phyloP scores from a whole-genome alignment of 495 filamentous ascomycete species.

The Tirmania nivea region DNA sequence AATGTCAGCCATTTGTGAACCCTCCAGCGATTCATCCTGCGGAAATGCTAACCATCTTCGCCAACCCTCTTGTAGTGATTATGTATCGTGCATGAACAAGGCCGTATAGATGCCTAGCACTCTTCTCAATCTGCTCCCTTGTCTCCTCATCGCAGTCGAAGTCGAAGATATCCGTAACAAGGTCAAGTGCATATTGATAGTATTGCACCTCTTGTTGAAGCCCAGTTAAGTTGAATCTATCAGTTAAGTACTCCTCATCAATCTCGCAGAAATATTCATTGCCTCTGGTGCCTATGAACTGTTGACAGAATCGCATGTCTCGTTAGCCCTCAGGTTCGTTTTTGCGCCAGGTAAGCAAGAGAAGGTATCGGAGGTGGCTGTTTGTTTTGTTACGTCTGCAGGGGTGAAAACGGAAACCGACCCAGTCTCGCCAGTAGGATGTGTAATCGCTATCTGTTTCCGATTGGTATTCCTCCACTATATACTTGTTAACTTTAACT shows the following conservation, averaged over 20 bases:
- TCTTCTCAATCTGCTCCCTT: slow-evolving; percentile 94
- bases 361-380: slow-evolving; percentile 1
- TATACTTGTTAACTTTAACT: background rate
- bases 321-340: slow-evolving; percentile 35
- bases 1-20: background rate
- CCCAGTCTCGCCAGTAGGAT: slow-evolving; percentile 98
- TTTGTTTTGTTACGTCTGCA: slow-evolving; percentile 3
- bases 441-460: slow-evolving; percentile 98
- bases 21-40: background rate
- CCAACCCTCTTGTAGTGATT: slow-evolving; percentile 77
- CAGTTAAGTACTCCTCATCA: slow-evolving; percentile 94
- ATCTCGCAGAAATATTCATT: slow-evolving; percentile 99
- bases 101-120: slow-evolving; percentile 85
- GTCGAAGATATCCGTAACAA: slow-evolving; percentile 99
- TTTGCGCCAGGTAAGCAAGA: slow-evolving; percentile 87
- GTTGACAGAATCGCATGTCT: slow-evolving; percentile 1
- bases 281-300: slow-evolving; percentile 94
- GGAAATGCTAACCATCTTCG: slow-evolving; percentile 59
- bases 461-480: slow-evolving; percentile 85
- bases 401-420: slow-evolving; percentile 4
- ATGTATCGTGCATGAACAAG: slow-evolving; percentile 94
- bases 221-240: slow-evolving; percentile 94
- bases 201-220: slow-evolving; percentile 94
- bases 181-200: slow-evolving; percentile 94
- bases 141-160: slow-evolving; percentile 97